phyloP scores from a whole-genome alignment of 2,329 filamentous ascomycete genomes.

The Cercospora sesami region DNA sequence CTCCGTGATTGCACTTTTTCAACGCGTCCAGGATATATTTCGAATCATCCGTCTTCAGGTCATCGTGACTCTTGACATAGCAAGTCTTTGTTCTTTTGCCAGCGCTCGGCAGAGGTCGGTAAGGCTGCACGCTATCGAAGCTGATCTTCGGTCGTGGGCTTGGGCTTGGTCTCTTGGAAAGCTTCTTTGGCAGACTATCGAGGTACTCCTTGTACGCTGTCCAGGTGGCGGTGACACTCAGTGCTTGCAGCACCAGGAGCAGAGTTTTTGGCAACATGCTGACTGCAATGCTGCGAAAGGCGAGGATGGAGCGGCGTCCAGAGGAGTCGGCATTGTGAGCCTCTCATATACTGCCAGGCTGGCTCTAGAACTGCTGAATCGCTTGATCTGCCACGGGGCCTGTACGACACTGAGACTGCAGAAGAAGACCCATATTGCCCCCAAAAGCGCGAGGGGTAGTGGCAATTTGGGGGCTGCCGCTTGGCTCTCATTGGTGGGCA shows the following conservation, averaged over 20 bases:
- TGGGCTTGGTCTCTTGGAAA: slow-evolving; percentile 26
- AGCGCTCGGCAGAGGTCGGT: slow-evolving; percentile 39
- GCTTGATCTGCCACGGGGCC: background rate
- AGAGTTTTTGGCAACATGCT: background rate
- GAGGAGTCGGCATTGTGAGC: background rate
- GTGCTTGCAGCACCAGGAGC: slow-evolving; percentile 19
- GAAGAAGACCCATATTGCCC: background rate
- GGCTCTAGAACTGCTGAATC: background rate
- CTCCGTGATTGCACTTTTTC: slow-evolving; percentile 62
- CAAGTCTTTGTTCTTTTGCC: slow-evolving; percentile 42
- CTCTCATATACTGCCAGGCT: background rate
- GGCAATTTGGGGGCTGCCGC: background rate
- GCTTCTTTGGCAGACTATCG: slow-evolving; percentile 22
- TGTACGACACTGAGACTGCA: background rate
- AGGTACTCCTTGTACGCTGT: slow-evolving; percentile 35
- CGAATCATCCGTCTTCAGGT: slow-evolving; percentile 52
- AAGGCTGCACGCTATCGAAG: slow-evolving; percentile 33
- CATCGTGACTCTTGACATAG: slow-evolving; percentile 42
- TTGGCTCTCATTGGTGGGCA: slow-evolving; percentile 1
- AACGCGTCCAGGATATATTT: slow-evolving; percentile 56
- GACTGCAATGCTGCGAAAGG: background rate
- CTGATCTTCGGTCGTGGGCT: slow-evolving; percentile 38
- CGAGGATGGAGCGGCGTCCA: background rate
- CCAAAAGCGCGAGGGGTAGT: background rate
- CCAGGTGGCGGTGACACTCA: slow-evolving; percentile 33